Base-by-base conservation (phyloP, 139 green algal species). In the Tetradesmus obliquus region DNA sequence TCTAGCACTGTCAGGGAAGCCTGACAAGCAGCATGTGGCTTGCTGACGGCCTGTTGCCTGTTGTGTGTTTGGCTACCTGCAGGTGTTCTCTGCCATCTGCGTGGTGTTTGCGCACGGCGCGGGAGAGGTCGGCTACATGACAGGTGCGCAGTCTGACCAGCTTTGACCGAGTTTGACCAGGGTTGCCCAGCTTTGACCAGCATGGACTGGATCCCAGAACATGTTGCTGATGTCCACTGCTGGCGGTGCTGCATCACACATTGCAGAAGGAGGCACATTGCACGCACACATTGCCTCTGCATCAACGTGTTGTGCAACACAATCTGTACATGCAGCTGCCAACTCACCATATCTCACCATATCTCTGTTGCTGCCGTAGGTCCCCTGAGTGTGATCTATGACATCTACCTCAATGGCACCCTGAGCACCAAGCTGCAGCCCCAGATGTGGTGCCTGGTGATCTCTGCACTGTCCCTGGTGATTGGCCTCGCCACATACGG, bases 401-500 rank as follows among this genome's bases (percentile, higher is more conserved):
- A 94, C 55, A 87, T 95, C 12, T 95, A 94, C 90, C 92, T 94
- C 89, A 90, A n/a, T 19, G 86, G 86, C 54, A 51, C 12, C 2
- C 69, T 90, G 55, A 15, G 51, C 89, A 93, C 76, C 72, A 90
- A 85, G n/a, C 85, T 94, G 3, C 6, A 55, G 2, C 89, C 93
- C 0, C 92, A 90, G 55, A 92, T 95, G 84, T 97, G 94, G 94
- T 93, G 94, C 83, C 84, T 96, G 20, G 10, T 95, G 19, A 93
- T 96, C 12, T 92, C 89, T 32, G 96, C 93, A 13, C 5, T 94
- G 1, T 94, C 93, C 54, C 94, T 97, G 72, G 94, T 97, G 19
- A 69, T 96, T 8, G 95, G 95, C 2, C 91, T 97, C 55, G 94
- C 93, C n/a, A 96, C 94, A 32, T 97, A 96, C 82, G 93, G 82